Evolutionary conservation across 2,329 filamentous ascomycete species (phyloP).

Genomic region (Cryphonectria carpinicola): DNA sequence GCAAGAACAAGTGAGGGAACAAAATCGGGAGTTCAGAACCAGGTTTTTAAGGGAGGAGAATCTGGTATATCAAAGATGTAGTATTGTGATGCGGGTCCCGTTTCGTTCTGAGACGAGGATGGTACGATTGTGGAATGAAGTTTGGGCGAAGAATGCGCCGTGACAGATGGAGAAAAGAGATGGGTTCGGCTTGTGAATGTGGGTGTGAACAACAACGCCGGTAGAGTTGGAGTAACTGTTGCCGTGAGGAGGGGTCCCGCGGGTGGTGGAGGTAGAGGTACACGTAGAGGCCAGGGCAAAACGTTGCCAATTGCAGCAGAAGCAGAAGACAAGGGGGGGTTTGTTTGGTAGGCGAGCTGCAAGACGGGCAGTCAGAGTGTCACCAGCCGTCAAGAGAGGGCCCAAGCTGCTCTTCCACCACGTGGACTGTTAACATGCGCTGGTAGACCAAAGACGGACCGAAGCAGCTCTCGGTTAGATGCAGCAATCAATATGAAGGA

Average conservation of each 20-base stretch:
- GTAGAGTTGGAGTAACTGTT: not conserved
- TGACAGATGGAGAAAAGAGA: constrained; percentile 3
- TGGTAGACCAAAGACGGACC: not conserved
- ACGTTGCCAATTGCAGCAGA: constrained; percentile 26
- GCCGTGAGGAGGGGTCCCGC: not conserved
- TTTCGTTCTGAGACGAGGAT: constrained; percentile 22
- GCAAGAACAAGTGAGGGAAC: constrained; percentile 9
- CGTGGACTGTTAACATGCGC: not conserved
- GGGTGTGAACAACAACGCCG: not conserved
- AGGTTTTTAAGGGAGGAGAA: constrained; percentile 13
- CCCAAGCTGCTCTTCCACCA: constrained; percentile 1
- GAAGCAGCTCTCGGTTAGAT: not conserved
- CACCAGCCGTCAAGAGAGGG: constrained; percentile 17
- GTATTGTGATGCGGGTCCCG: constrained; percentile 6
- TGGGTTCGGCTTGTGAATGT: not conserved
- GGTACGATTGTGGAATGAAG: constrained; percentile 17
- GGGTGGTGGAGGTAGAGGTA: not conserved
- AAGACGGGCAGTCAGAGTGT: constrained; percentile 19
- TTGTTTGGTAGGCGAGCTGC: constrained; percentile 24
- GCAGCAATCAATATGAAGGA: constrained; percentile 13
- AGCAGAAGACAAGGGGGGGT: constrained; percentile 24
- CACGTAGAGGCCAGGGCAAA: constrained; percentile 8
- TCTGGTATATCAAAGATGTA: constrained; percentile 6
- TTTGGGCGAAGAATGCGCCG: constrained; percentile 14
- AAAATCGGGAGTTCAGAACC: constrained; percentile 18